Base-by-base conservation (phyloP, 2,329 filamentous ascomycete species). In the Penicillium brasilianum region DNA sequence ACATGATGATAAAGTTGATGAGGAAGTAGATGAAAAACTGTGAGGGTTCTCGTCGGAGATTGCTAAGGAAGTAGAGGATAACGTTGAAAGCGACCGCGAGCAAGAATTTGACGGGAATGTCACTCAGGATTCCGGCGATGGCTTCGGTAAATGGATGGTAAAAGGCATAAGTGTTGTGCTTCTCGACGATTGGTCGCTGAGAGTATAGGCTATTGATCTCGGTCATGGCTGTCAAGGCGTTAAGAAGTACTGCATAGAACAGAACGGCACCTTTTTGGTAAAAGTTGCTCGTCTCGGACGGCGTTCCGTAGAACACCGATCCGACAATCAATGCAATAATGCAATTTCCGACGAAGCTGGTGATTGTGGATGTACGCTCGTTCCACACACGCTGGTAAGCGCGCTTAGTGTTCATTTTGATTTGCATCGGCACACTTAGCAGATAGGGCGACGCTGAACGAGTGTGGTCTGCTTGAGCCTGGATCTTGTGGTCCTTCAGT, bases 21-120 rank as follows among this genome's bases (percentile, higher is more conserved):
- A 97, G 82, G 57, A 93, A 78, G 83, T 91, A 96, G 80, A 93
- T 90, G 83, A 97, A 97, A 82, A 95, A 97, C 1, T 88, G 79
- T 1, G 88, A 89, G 0, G 91, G 81, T 65, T 90, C 87, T 57
- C 91, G 84, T 55, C 90, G 86, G 34, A 97, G 81, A 64, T 92
- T 90, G 0, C 90, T 88, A 85, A 97, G 88, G 77, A 97, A 96
- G 80, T 97, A 97, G 5, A 97, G 76, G 2, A 87, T 83, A 34
- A 93, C 59, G 74, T 96, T 94, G 82, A 96, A 96, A 4, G 85
- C 77, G 62, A 95, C 84, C 2, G 86, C 79, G 67, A 93, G 92
- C 13, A 77, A 50, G n/a, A 96, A 78, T 75, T 94, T 96, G 77
- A 92, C 91, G 0, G 93, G 93, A 87, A 61, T 85, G 50, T 72